phyloP scores from a whole-genome alignment of 2,329 filamentous ascomycete genomes.

The Sporothrix sp. region DNA sequence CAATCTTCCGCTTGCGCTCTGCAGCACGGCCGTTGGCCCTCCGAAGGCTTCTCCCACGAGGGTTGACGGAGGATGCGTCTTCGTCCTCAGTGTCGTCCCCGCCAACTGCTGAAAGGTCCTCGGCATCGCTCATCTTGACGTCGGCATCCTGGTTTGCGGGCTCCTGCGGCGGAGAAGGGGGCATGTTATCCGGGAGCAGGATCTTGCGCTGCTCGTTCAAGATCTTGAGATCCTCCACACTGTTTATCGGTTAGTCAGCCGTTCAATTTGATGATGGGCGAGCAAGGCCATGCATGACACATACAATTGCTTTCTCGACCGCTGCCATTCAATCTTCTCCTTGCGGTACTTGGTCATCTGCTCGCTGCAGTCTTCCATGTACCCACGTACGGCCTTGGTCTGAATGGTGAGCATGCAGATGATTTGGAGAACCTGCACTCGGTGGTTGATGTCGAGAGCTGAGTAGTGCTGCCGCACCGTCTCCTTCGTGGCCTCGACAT shows the following conservation, averaged over 20 bases:
- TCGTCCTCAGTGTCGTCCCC: conserved; percentile 59
- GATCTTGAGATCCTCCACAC: conserved; percentile 59
- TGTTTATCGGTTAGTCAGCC: conserved; percentile 29
- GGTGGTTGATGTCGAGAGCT: conserved; percentile 70
- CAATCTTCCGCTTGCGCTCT: conserved; percentile 69
- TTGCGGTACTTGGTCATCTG: conserved; percentile 94
- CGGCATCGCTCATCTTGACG: conserved; percentile 51
- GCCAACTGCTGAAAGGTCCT: conserved; percentile 50
- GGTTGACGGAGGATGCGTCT: conserved; percentile 43
- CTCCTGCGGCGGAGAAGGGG: conserved; percentile 49
- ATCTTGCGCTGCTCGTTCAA: conserved; percentile 67
- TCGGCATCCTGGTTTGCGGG: conserved; percentile 43
- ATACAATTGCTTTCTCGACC: conserved; percentile 59
- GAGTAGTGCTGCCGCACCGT: conserved; percentile 65
- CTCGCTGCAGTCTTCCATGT: conserved; percentile 85
- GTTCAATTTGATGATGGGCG: background rate
- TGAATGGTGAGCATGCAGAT: conserved; percentile 77
- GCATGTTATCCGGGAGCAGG: conserved; percentile 61
- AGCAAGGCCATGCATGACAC: conserved; percentile 23
- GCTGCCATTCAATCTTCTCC: conserved; percentile 87
- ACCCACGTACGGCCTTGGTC: conserved; percentile 75
- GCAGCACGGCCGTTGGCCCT: conserved; percentile 58
- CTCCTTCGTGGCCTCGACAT: conserved; percentile 64
- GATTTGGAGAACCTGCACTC: conserved; percentile 71
- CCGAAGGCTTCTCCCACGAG: conserved; percentile 46